Base-by-base conservation (phyloP, 768 basidiomycete genomes). In the Strobilomyces dryophilus region DNA sequence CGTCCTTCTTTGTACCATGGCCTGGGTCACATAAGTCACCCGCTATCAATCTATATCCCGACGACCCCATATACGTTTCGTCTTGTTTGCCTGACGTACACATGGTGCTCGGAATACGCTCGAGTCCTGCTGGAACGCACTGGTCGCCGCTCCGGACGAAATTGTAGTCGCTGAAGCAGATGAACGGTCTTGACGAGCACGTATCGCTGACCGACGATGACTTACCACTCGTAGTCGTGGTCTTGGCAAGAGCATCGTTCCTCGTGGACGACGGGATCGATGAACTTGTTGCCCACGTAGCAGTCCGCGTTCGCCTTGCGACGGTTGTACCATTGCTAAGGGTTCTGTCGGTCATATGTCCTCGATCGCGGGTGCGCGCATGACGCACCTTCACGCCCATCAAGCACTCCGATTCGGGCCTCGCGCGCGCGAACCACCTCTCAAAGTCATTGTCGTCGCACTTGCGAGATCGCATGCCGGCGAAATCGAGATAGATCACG, bases 181-280 rank as follows among this genome's bases (percentile, higher is more conserved):
- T 44, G n/a, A 35, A 39, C 27, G 7, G 18, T 37, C 21, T 15
- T 27, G 51, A 10, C 14, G 14, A n/a, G 43, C 8, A 31, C 43
- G 48, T 15, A 8, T 18, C 37, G 42, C 11, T 21, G 51, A 50
- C 43, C 8, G 18, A 60, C 58, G 27, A 55, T 73, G 58, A 62
- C 78, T 20, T 60, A 95, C 94, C 95, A 99, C 69, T 99, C 97
- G 61, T 83, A 99, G 66, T 99, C 97, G 12, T 83, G 84, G 57
- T 92, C 88, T 2, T 79, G 77, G 65, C 97, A 99, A 17, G 79
- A 65, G 66, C 97, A 99, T 47, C 78, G 72, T 42, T 95, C 92
- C 51, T 93, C 89, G 52, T 89, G 83, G 21, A 78, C 84, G 10
- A 87, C 81, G 0, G 95, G 94, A 63, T 97, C 95, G 31, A 76